Evolutionary conservation across 306 rosid genomes (phyloP).

Genomic region (Trifolium subterraneum): DNA sequence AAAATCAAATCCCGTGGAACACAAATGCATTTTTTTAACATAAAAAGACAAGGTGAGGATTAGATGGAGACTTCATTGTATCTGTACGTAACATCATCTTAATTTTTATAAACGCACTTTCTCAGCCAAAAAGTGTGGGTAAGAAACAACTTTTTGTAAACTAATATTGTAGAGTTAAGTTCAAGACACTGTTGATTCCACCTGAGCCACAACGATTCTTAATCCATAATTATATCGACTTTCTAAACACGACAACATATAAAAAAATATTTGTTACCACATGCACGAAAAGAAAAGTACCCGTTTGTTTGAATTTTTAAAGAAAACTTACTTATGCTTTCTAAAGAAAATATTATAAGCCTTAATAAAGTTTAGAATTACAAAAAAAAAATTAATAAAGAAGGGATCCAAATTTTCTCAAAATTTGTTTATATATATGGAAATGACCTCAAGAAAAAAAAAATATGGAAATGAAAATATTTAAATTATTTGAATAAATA

Average conservation of each 20-base stretch:
- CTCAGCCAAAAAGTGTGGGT: neutral
- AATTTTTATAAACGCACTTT: neutral
- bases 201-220: slow-evolving; percentile 9
- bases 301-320: neutral
- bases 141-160: slow-evolving; percentile 34
- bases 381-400: too few species aligned
- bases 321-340: neutral
- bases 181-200: slow-evolving; percentile 21
- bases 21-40: slow-evolving; percentile 36
- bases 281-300: neutral
- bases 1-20: slow-evolving; percentile 9
- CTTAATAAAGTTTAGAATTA: neutral
- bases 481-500: neutral
- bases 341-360: neutral
- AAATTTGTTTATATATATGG: too few species aligned
- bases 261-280: neutral
- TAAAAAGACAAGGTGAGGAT: neutral
- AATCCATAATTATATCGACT: slow-evolving; percentile 34
- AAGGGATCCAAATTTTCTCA: too few species aligned
- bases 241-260: neutral
- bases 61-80: slow-evolving; percentile 19
- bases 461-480: too few species aligned
- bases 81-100: slow-evolving; percentile 39
- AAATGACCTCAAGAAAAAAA: too few species aligned
- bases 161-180: slow-evolving; percentile 27